A percentile compares a stretch with the other conserved stretches of the same genome.
Evolutionary conservation across 108 stramenopile genomes (phyloP).

Genomic region (Mediolabrus comicus): DNA sequence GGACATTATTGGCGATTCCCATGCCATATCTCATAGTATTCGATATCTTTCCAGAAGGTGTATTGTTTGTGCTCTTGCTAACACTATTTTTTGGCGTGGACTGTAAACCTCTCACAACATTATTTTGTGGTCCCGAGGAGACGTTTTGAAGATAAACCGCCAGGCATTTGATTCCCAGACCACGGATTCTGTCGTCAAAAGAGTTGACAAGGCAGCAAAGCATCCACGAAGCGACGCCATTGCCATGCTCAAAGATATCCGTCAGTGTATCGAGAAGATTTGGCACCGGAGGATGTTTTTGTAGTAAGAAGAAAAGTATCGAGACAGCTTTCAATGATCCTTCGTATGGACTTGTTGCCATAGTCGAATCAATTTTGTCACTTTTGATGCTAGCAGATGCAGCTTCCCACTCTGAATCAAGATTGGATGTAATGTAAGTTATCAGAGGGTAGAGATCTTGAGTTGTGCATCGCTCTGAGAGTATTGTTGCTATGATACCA

Average conservation of each 20-base stretch:
- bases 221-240: slow-evolving; percentile 64
- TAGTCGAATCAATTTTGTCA: slow-evolving; percentile 8
- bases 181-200: slow-evolving; percentile 60
- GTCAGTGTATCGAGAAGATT: slow-evolving; percentile 44
- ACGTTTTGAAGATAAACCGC: slow-evolving; percentile 49
- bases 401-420: slow-evolving; percentile 56
- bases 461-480: slow-evolving; percentile 32
- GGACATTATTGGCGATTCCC: slow-evolving; percentile 35
- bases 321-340: slow-evolving; percentile 37
- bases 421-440: slow-evolving; percentile 52
- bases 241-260: slow-evolving; percentile 53
- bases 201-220: slow-evolving; percentile 71
- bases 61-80: slow-evolving; percentile 6
- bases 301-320: slow-evolving; percentile 44
- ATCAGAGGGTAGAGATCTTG: slow-evolving; percentile 50
- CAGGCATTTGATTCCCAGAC: slow-evolving; percentile 67
- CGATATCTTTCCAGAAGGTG: slow-evolving; percentile 24
- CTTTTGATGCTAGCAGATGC: slow-evolving; percentile 13
- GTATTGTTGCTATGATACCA: slow-evolving; percentile 58
- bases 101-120: neutral
- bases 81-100: neutral
- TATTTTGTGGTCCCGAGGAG: slow-evolving; percentile 5
- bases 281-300: slow-evolving; percentile 26
- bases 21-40: slow-evolving; percentile 45
- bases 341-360: slow-evolving; percentile 28